Conservation (phyloP, 2,329 filamentous ascomycete species). For the Xylariaceae sp. region DNA sequence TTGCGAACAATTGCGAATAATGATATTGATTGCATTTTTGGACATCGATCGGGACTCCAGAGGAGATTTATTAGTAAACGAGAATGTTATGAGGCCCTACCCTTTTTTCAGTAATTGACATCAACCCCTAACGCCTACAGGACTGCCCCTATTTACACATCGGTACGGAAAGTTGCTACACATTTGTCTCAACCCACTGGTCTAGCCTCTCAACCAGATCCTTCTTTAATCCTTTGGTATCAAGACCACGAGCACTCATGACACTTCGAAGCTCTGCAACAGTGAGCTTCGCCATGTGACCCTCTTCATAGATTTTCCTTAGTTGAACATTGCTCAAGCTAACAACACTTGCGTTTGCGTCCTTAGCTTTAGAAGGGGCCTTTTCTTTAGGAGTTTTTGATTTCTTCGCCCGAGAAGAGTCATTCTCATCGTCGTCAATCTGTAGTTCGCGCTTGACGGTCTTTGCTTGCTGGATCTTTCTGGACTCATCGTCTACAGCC, state of each 20-base stretch:
- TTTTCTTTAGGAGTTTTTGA: slow-evolving; percentile 34
- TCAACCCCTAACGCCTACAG: neutral
- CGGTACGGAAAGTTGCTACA: neutral
- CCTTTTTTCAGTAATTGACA: neutral
- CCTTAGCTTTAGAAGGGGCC: slow-evolving; percentile 26
- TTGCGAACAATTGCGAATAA: too few species aligned
- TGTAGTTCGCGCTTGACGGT: slow-evolving; percentile 50
- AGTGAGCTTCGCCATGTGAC: slow-evolving; percentile 48
- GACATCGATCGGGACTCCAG: too few species aligned
- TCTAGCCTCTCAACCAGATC: slow-evolving; percentile 52
- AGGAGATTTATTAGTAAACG: too few species aligned
- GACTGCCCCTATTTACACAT: too few species aligned
- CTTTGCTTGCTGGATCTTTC: slow-evolving; percentile 34
- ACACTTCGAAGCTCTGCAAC: slow-evolving; percentile 49
- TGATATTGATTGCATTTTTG: too few species aligned
- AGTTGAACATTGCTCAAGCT: slow-evolving; percentile 43
- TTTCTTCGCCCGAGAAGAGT: slow-evolving; percentile 43
- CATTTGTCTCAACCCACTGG: slow-evolving; percentile 50
- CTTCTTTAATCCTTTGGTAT: slow-evolving; percentile 47
- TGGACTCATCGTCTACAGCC: slow-evolving; percentile 55
- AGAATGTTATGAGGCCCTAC: too few species aligned
- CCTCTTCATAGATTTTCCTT: slow-evolving; percentile 41
- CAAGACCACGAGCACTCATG: slow-evolving; percentile 43
- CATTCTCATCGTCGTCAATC: slow-evolving; percentile 32
- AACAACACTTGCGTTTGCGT: slow-evolving; percentile 29